These are phyloP conservation scores for Allomyces macrogynus DNA, from an alignment of 192 early-diverging fungal species.

Conservation along the genomic window DNA sequence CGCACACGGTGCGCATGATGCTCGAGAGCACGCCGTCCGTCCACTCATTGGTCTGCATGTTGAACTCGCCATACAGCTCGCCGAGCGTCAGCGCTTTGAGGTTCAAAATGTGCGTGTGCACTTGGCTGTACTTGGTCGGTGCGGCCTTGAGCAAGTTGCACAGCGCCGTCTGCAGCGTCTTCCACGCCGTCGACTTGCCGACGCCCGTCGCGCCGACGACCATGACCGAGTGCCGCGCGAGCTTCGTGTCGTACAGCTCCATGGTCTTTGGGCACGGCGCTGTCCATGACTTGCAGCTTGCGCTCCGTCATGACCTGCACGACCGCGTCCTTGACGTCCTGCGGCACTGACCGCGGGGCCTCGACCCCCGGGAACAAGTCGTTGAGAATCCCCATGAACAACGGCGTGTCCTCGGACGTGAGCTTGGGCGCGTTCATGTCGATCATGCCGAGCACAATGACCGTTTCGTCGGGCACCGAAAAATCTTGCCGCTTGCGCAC, in stretches of 20 bases:
- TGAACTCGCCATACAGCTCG: slow-evolving; percentile 82
- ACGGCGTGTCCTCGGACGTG: slow-evolving; percentile 77
- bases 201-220: slow-evolving; percentile 96
- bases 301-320: slow-evolving; percentile 51
- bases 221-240: slow-evolving; percentile 97
- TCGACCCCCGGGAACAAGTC: slow-evolving; percentile 89
- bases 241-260: slow-evolving; percentile 94
- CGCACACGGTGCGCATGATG: slow-evolving; percentile 75
- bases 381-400: slow-evolving; percentile 63
- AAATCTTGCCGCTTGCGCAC: slow-evolving; percentile 82
- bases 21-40: slow-evolving; percentile 97
- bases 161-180: slow-evolving; percentile 70
- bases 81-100: slow-evolving; percentile 97
- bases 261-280: slow-evolving; percentile 95
- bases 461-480: slow-evolving; percentile 58
- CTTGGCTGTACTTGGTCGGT: slow-evolving; percentile 41
- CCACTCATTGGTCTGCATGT: slow-evolving; percentile 97
- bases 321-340: slow-evolving; percentile 49
- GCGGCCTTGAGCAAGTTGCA: slow-evolving; percentile 51
- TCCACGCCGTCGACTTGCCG: slow-evolving; percentile 86
- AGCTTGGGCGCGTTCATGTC: slow-evolving; percentile 97
- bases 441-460: slow-evolving; percentile 86
- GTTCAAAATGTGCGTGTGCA: slow-evolving; percentile 83
- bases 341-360: slow-evolving; percentile 55
- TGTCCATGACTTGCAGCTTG: slow-evolving; percentile 46